Conservation (phyloP, 1,284 basidiomycete species). For the Rhodotorula sp. region DNA sequence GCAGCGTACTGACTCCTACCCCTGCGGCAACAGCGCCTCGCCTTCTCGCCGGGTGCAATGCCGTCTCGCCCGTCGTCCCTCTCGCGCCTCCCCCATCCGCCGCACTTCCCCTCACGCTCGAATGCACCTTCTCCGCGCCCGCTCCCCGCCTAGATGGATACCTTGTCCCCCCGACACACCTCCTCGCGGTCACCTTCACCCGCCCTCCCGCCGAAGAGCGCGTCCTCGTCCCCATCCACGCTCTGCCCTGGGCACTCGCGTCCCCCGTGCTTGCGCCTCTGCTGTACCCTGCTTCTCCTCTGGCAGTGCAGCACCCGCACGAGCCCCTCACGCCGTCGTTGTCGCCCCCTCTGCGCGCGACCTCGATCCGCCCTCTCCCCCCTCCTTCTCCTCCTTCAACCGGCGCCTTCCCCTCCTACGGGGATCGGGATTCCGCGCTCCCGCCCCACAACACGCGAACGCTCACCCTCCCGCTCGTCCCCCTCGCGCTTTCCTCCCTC, state of each 20-base stretch:
- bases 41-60: conserved; percentile 15
- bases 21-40: conserved; percentile 13
- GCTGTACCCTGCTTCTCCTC: neutral
- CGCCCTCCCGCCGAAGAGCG: neutral
- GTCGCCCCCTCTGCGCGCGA: neutral
- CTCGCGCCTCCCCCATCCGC: neutral
- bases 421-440: rapidly evolving
- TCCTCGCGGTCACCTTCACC: conserved; percentile 13
- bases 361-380: neutral
- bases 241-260: conserved; percentile 2
- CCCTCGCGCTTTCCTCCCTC: conserved; percentile 1
- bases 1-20: too few species aligned
- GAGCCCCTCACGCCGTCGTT: neutral
- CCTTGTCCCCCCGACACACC: conserved; percentile 10
- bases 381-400: neutral
- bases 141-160: neutral
- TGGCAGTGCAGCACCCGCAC: neutral
- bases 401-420: neutral
- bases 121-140: conserved; percentile 6
- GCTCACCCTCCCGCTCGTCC: conserved; percentile 12
- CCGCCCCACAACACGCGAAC: neutral
- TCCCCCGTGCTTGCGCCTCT: neutral
- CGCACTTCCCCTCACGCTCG: neutral
- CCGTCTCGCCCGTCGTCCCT: conserved; percentile 1
- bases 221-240: conserved; percentile 23